Evolutionary conservation across 2,329 filamentous ascomycete species (phyloP).

Genomic region (Bipolaris victoriae): DNA sequence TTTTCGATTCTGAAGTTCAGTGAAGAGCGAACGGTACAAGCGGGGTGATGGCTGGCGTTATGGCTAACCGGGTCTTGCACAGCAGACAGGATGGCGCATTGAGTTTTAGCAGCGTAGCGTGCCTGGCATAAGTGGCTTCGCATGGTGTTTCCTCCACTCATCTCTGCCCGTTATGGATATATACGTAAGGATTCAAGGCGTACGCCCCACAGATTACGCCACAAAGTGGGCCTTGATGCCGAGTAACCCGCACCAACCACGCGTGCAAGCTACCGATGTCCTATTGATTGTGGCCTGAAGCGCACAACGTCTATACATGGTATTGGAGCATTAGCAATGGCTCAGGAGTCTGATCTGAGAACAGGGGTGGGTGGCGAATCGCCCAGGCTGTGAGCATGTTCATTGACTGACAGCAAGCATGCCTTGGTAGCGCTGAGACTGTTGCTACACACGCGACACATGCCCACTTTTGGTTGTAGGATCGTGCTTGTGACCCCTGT

Average conservation of each 20-base stretch:
- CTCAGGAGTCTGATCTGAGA: background rate
- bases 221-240: slow-evolving; percentile 17
- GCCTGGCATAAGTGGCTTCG: slow-evolving; percentile 9
- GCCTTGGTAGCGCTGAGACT: slow-evolving; percentile 1
- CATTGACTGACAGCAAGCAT: background rate
- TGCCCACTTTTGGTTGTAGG: slow-evolving; percentile 19
- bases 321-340: slow-evolving; percentile 2
- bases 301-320: background rate
- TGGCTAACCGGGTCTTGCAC: background rate
- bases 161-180: slow-evolving; percentile 1
- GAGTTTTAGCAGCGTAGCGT: slow-evolving; percentile 2
- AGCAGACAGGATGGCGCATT: slow-evolving; percentile 4
- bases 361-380: background rate
- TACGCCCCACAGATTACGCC: slow-evolving; percentile 13
- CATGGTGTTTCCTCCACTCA: slow-evolving; percentile 4
- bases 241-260: slow-evolving; percentile 5
- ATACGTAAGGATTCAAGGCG: slow-evolving; percentile 8
- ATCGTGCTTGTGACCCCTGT: slow-evolving; percentile 12
- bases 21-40: background rate
- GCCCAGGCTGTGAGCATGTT: background rate
- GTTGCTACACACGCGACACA: slow-evolving; percentile 22
- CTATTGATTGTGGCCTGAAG: background rate
- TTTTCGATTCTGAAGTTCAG: slow-evolving; percentile 44
- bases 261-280: background rate
- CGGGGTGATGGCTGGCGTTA: background rate